Evolutionary conservation across 257 asterid species (phyloP).

Genomic region (Scutellaria galericulata): DNA sequence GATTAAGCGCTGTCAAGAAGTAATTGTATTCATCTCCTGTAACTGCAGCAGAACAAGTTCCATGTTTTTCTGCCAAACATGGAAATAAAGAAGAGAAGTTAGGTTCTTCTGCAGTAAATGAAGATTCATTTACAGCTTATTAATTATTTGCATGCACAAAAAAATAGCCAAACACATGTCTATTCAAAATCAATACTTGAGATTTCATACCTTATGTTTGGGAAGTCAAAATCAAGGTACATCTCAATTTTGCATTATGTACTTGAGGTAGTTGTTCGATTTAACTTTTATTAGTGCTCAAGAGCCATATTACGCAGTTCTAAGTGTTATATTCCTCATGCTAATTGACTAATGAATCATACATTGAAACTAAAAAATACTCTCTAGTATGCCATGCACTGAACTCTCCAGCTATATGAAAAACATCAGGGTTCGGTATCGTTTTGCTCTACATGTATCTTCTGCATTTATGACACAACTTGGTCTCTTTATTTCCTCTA

Average conservation of each 20-base stretch:
- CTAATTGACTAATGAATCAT: constrained; percentile 16
- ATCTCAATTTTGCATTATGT: constrained; percentile 10
- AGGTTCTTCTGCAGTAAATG: constrained; percentile 25
- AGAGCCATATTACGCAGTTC: constrained; percentile 21
- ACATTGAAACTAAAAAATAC: background rate
- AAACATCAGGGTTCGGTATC: constrained; percentile 4
- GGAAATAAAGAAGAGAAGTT: constrained; percentile 31
- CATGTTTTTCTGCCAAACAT: constrained; percentile 78
- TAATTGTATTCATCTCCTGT: constrained; percentile 76
- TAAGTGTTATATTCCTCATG: background rate
- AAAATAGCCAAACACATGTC: background rate
- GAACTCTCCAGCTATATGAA: background rate
- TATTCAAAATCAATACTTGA: constrained; percentile 15
- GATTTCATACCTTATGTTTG: background rate
- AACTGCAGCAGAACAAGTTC: constrained; percentile 82
- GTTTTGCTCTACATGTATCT: constrained; percentile 1
- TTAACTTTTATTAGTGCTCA: constrained; percentile 12
- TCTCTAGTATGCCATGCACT: constrained; percentile 13
- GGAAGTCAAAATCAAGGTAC: constrained; percentile 21
- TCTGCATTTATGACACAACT: constrained; percentile 2
- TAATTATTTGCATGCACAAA: constrained; percentile 11
- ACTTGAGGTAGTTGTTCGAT: background rate
- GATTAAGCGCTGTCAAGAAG: constrained; percentile 70
- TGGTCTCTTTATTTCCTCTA: background rate
- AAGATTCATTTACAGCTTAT: constrained; percentile 5